Evolutionary conservation across 768 basidiomycete species (phyloP), one percentile per base, ranked within the genome.

Genomic region (Agrocybe chaxingu): DNA sequence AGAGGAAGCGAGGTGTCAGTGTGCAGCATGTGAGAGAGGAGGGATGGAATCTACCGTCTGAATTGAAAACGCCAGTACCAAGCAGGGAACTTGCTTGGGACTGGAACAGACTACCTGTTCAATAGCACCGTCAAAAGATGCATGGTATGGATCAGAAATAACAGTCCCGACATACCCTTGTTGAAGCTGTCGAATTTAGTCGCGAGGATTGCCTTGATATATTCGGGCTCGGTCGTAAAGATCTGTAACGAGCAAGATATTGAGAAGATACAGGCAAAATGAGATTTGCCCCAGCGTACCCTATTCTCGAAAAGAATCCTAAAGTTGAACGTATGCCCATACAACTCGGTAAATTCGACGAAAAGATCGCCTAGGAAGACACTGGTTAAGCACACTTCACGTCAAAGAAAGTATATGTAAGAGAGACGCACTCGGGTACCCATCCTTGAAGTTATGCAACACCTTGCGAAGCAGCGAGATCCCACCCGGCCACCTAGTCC

Each of bases 1-100:
- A 36, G 5, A 45, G 30, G 24, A 51, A 11, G 12, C 7, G n/a
- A 8, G 9, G 36, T 4, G 44, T 36, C 32, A 54, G 19, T 35
- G 24, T 32, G 11, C 12, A 29, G 13, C 32, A 5, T 37, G 1
- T 24, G 18, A 13, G 40, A 16, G 7, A 18, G 3, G 13, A 10
- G 13, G 18, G 16, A 24, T 31, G 9, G 36, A 30, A 42, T 51
- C 13, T 56, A 75, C 81, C 79, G 57, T 82, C 80, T 2, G 78
- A 72, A 52, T 78, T 81, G 65, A 85, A 84, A 0, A 85, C 80
- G 0, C 84, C 84, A 4, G 72, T 72, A 10, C 83, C 83, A 3
- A 84, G 65, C 4, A 82, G 41, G 5, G 60, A 42, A 39, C 62
- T 47, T 51, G 64, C 51, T 39, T 50, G 54, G 10, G 57, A 42